A percentile compares a stretch with the other conserved stretches of the same genome.
Conservation (phyloP, 495 filamentous ascomycete genomes). For the Neurospora pannonica region DNA sequence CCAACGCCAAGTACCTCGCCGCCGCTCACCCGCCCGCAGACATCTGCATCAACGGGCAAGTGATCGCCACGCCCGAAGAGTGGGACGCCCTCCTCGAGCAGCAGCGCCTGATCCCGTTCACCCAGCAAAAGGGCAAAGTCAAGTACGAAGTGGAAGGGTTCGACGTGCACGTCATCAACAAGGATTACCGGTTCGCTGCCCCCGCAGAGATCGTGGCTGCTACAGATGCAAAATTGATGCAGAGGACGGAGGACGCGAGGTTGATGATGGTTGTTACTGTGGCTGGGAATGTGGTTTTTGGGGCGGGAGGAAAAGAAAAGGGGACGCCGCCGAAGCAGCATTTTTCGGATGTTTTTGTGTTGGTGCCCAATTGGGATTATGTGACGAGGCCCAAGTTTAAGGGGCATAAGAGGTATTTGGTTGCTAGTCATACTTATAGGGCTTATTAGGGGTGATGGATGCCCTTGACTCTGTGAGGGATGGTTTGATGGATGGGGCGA, state of each 20-base stretch:
- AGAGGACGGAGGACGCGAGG: constrained; percentile 35
- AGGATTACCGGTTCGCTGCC: constrained; percentile 40
- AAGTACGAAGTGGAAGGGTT: constrained; percentile 53
- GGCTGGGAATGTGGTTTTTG: constrained; percentile 47
- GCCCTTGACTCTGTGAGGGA: not conserved
- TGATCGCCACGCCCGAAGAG: constrained; percentile 24
- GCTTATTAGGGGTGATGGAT: constrained; percentile 5
- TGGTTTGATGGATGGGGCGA: not conserved
- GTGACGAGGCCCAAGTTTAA: constrained; percentile 24
- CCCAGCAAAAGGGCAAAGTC: constrained; percentile 5
- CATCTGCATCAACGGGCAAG: constrained; percentile 37
- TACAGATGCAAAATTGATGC: not conserved
- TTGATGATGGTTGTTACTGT: constrained; percentile 63
- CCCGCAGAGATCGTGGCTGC: constrained; percentile 15
- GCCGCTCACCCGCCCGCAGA: constrained; percentile 27
- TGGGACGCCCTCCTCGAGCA: constrained; percentile 29
- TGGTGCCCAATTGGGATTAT: constrained; percentile 64
- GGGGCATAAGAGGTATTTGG: constrained; percentile 49
- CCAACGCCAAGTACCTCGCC: constrained; percentile 21
- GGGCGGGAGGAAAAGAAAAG: not conserved
- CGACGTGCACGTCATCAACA: constrained; percentile 68
- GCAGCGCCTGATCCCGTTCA: constrained; percentile 16
- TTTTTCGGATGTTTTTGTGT: constrained; percentile 67
- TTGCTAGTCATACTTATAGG: constrained; percentile 67
- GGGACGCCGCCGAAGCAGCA: constrained; percentile 44